Percentiles rank a stretch among this genome's conserved stretches.
Conservation (phyloP, 768 basidiomycete genomes). For the Xerocomus brunneocitrinus region DNA sequence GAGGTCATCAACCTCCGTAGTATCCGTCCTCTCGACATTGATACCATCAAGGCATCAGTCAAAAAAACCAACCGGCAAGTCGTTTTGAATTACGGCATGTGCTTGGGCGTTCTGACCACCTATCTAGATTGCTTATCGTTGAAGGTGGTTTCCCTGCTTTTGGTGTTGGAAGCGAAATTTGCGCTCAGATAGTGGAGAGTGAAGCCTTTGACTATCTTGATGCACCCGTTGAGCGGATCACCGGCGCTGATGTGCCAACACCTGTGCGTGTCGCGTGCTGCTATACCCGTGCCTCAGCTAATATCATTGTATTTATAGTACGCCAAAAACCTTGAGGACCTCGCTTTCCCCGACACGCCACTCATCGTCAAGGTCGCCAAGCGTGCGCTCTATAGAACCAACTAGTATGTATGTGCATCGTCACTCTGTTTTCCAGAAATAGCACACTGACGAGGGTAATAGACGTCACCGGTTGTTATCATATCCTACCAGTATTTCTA, state of each 20-base stretch:
- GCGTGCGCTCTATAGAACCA: constrained; percentile 86
- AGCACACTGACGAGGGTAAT: constrained; percentile 16
- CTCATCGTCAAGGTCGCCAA: constrained; percentile 93
- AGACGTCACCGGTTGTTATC: constrained; percentile 13
- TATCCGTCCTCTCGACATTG: constrained; percentile 96
- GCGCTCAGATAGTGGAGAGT: constrained; percentile 95
- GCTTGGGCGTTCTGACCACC: neutral
- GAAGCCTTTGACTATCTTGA: constrained; percentile 99
- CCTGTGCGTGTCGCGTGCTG: constrained; percentile 54
- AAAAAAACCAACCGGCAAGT: constrained; percentile 96
- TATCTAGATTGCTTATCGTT: constrained; percentile 75
- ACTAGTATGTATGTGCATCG: constrained; percentile 41
- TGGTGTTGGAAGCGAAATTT: constrained; percentile 98
- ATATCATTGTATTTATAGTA: constrained; percentile 49
- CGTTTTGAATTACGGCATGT: neutral
- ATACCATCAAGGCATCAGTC: constrained; percentile 93
- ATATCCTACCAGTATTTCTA: constrained; percentile 11
- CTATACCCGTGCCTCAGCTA: constrained; percentile 8
- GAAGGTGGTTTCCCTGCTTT: constrained; percentile 99
- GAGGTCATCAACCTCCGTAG: constrained; percentile 97
- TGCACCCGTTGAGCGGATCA: constrained; percentile 95
- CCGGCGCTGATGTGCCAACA: constrained; percentile 96
- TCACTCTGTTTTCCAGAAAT: constrained; percentile 12
- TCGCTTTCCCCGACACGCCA: constrained; percentile 91
- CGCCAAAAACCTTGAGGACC: constrained; percentile 80